Evolutionary conservation across 1,284 basidiomycete genomes (phyloP), one percentile per base, ranked within the genome.

Genomic region (Ceratobasidium sp.): DNA sequence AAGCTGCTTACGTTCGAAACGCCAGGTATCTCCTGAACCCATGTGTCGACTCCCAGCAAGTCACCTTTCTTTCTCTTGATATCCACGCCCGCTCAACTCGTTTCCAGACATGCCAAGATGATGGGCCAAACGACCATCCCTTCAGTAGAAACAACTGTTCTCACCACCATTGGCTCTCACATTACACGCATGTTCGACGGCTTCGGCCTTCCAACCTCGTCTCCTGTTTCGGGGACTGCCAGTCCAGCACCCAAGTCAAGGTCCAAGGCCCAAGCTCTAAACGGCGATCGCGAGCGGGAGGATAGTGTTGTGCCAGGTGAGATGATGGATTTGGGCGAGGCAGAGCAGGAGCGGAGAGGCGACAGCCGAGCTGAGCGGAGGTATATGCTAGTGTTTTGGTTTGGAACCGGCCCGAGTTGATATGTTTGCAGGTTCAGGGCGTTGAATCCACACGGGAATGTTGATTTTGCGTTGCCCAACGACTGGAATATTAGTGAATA

Each of bases 81-180:
- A 58, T 27, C 39, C 48, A 78, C 79, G 82, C n/a, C 83, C 80
- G 31, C 8, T 13, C 37, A 82, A 0, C 78, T 81, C 19, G 80
- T 82, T 37, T 81, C 76, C 31, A 80, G 80, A 39, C 78, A 81
- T 13, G 83, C 83, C 0, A 81, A 80, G 58, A 77, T 79, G 8
- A 79, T 83, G 7, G 81, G 81, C 9, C 84, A 85, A 3, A 79
- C 84, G 0, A 80, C 82, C 4, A 84, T 86, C 29, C 84, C 84
- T 5, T 82, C 80, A 22, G 83, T 85, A 34, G 83, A 81, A 1
- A 81, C 83, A 5, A 80, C 82, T 7, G 79, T 84, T 72, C 80
- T 83, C 74, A 76, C 81, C 6, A 78, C 80, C 31, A 79, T 84
- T 58, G 77, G 78, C 34, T 74, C 76, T 9, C 69, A 77, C 37